Evolutionary conservation across 139 green algal species (phyloP), one percentile per base, ranked within the genome.

Genomic region (Chlorella sp.): DNA sequence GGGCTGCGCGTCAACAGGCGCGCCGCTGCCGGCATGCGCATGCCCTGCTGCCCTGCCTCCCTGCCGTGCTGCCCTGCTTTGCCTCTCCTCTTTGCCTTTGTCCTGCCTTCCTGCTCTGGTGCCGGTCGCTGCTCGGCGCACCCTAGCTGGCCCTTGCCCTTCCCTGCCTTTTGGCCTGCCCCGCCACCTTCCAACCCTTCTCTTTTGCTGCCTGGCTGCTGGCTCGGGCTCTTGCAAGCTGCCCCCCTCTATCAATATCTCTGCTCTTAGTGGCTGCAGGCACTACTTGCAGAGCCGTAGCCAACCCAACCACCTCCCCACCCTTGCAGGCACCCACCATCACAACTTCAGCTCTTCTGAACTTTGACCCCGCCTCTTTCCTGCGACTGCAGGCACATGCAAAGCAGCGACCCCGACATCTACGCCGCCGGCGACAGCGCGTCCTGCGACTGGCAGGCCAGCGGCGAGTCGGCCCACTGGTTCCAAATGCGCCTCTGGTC

Each of bases 401-500:
- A 93, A 60, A 96, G 92, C 40, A 93, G 86, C 69, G 91, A 89
- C 71, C 73, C 87, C 19, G 86, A 61, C 24, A 89, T 98, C 0
- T 98, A 88, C 69, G 97, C 96, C 16, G 96, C 96, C 11, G 97
- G 97, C 12, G 97, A 99, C 93, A 92, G 89, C 76, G 97, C 95
- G 91, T 61, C 75, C 26, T 83, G 80, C 30, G 64, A 53, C 0
- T 68, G 78, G 40, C 73, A 57, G 48, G 48, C 30, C 3, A 64
- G 75, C 21, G 7, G 60, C 24, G 85, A 86, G 18, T 90, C 87
- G n/a, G 89, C 91, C 3, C 95, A 97, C 68, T 99, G 95, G 95
- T 98, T 98, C 83, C 97, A 98, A 90, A 97, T 97, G 95, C 89
- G 95, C 34, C 91, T 97, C 18, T 97, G 95, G 95, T 94, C 93